Evolutionary conservation across 2,329 filamentous ascomycete genomes (phyloP), one percentile per base, ranked within the genome.

Genomic region (Neofusicoccum laricinum): DNA sequence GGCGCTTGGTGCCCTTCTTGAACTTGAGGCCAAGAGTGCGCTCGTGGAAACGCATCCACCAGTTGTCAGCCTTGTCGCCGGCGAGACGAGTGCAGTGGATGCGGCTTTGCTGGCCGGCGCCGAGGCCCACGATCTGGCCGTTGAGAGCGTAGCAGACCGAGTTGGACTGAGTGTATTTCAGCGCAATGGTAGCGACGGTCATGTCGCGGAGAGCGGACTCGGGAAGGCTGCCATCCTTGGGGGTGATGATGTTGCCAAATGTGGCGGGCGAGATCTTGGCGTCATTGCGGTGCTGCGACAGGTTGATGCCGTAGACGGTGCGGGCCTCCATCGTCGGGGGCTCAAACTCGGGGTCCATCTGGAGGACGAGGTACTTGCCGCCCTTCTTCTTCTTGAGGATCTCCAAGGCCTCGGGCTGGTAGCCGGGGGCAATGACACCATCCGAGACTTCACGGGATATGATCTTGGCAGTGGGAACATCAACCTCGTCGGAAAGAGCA

Each of bases 81-180:
- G 95, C 95, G 59, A 99, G 87, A 69, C 95, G 90, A 46, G 95
- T 99, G 87, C 95, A 99, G 85, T 99, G 95, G 71, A 99, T 99
- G 71, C 95, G 90, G 67, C 92, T 96, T 82, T 99, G 95, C 80
- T 99, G 95, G 66, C 95, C 95, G 63, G 95, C 95, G 69, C 95
- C 95, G 64, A 99, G 88, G 69, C 95, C 95, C 71, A 99, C 86
- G 72, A 98, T 86, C 80, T 98, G 95, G 53, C 95, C 95, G 73
- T 96, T 93, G 68, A 92, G 84, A 63, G 95, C 93, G 76, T 98
- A 99, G 86, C 94, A 98, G 68, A 99, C 95, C 30, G 93, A 97
- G 86, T 99, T 99, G 76, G 93, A 97, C 81, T 99, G 93, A 1
- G 95, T 99, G 84, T 97, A 99, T 82, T 99, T 99, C 72, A 98